Percentiles rank a stretch among this genome's conserved stretches.
These are phyloP conservation scores for Senna siamea DNA, from an alignment of 306 rosid species.

Conservation along the genomic window DNA sequence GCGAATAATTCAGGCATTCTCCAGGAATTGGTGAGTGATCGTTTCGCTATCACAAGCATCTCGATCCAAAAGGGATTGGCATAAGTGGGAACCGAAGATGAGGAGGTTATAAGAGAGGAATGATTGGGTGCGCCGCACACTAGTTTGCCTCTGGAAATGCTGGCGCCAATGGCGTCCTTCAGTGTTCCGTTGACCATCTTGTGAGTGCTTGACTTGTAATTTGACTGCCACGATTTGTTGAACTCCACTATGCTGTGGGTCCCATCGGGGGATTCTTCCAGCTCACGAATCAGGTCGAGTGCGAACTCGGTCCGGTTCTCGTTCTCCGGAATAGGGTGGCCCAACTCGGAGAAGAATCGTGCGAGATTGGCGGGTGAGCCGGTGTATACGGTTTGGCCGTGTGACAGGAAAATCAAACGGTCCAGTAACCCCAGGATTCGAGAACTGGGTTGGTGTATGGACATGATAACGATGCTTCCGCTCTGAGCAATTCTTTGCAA, in stretches of 20 bases:
- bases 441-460: slow-evolving; percentile 90
- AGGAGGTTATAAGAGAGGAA: slow-evolving; percentile 33
- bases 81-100: slow-evolving; percentile 52
- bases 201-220: background rate
- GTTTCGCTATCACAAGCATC: slow-evolving; percentile 64
- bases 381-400: slow-evolving; percentile 74
- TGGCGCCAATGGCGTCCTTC: slow-evolving; percentile 77
- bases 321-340: slow-evolving; percentile 77
- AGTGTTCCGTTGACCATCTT: slow-evolving; percentile 36
- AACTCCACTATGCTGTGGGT: slow-evolving; percentile 69
- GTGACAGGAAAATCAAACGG: slow-evolving; percentile 78
- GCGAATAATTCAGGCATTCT: slow-evolving; percentile 87
- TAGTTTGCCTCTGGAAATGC: slow-evolving; percentile 75
- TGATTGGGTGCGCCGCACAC: slow-evolving; percentile 72
- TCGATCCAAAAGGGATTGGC: slow-evolving; percentile 87
- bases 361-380: slow-evolving; percentile 67
- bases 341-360: slow-evolving; percentile 67
- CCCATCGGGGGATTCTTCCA: slow-evolving; percentile 68
- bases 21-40: slow-evolving; percentile 68
- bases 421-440: slow-evolving; percentile 72
- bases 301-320: slow-evolving; percentile 89
- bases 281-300: slow-evolving; percentile 76
- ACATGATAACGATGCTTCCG: slow-evolving; percentile 85
- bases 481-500: slow-evolving; percentile 80
- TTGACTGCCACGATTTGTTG: slow-evolving; percentile 72